Evolutionary conservation across 495 filamentous ascomycete genomes (phyloP), one percentile per base, ranked within the genome.

Genomic region (Apodospora peruviana): DNA sequence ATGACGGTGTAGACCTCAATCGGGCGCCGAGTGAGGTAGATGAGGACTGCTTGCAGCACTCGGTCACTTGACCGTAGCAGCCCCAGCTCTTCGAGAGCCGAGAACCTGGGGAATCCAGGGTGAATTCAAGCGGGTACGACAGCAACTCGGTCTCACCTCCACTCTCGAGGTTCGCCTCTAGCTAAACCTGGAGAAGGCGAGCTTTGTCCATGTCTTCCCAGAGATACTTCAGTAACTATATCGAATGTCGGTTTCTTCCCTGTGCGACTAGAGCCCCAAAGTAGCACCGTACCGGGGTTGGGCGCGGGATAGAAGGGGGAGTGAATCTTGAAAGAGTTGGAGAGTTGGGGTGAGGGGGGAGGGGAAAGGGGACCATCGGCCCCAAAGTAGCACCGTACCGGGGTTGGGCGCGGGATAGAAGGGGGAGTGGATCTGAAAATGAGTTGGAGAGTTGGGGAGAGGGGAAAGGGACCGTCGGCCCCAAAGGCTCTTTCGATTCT

Each of bases 321-420:
- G 25, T 43, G 37, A 39, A 18, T 10, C 37, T 18, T 16, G 18
- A 8, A 9, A 17, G 37, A 45, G 29, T 37, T 46, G 29, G 44
- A 21, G 38, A 37, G 27, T 47, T 49, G n/a, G n/a, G n/a, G n/a
- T n/a, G n/a, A n/a, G 47, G 48, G 43, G 42, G 43, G 40, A 32
- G 53, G 55, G 55, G 44, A 61, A 47, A 45, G 44, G 60, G 61
- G 59, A 48, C 61, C 58, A 58, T n/a, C n/a, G n/a, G n/a, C 27
- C 7, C 27, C 14, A 32, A 32, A 32, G 14, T 32, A 32, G 14
- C 27, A 14, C 27, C 14, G 27, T 7, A 14, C 27, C 27, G 18
- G 14, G 37, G 12, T 10, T 18, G 18, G 18, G 14, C n/a, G 18
- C 18, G 18, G 19, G 29, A 38, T 32, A 25, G 50, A 43, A 45